A percentile compares a stretch with the other conserved stretches of the same genome.
Conservation (phyloP, 805 yeast genomes). For the Kazachstania bromeliacearum region DNA sequence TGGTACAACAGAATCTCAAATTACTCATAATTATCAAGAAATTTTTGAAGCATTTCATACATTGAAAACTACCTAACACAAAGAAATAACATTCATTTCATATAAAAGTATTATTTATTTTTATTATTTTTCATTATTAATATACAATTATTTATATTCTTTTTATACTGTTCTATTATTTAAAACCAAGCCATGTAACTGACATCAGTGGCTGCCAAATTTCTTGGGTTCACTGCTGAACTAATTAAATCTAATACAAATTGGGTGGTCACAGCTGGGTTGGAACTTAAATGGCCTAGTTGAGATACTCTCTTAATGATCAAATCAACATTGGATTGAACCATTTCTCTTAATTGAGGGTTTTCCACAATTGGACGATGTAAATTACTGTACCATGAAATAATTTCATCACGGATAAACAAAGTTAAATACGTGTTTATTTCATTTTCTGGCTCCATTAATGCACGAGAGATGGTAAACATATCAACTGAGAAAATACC, state of each 20-base stretch:
- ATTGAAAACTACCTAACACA: background rate
- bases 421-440: slow-evolving; percentile 85
- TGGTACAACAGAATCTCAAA: too few species aligned
- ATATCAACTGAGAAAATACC: slow-evolving; percentile 82
- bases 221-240: slow-evolving; percentile 91
- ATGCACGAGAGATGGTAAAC: slow-evolving; percentile 75
- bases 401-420: slow-evolving; percentile 90
- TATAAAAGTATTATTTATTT: too few species aligned
- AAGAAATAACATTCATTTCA: too few species aligned
- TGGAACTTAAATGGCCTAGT: slow-evolving; percentile 52
- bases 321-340: slow-evolving; percentile 76
- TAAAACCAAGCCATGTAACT: slow-evolving; percentile 92
- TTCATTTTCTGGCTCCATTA: slow-evolving; percentile 87
- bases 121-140: background rate
- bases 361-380: slow-evolving; percentile 80
- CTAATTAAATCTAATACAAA: slow-evolving; percentile 82
- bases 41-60: background rate
- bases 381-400: slow-evolving; percentile 86
- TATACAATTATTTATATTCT: background rate
- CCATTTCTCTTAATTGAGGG: slow-evolving; percentile 76
- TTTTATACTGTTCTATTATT: background rate
- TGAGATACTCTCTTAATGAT: slow-evolving; percentile 72
- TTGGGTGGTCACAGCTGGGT: slow-evolving; percentile 67
- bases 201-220: slow-evolving; percentile 82
- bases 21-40: background rate